phyloP scores from a whole-genome alignment of 1,284 basidiomycete genomes.

The Heterobasidion irregulare region DNA sequence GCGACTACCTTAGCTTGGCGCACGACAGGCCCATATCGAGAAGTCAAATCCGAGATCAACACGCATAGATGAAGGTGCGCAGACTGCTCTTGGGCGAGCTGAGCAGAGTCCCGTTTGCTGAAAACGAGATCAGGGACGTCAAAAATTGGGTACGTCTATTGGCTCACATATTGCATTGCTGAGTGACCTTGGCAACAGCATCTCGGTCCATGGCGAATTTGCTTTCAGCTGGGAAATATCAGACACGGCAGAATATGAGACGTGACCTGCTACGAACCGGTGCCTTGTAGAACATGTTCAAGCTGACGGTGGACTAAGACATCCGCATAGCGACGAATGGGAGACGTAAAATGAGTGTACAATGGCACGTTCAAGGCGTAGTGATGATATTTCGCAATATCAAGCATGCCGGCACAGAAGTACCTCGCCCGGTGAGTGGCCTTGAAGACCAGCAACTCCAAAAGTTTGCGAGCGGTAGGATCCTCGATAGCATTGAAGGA shows the following conservation, averaged over 20 bases:
- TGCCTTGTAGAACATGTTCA: constrained; percentile 77
- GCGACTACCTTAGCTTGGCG: constrained; percentile 90
- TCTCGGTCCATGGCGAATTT: constrained; percentile 98
- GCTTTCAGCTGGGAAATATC: constrained; percentile 41
- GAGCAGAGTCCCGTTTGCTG: constrained; percentile 85
- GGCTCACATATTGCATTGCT: constrained; percentile 90
- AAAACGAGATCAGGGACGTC: constrained; percentile 13
- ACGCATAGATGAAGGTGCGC: constrained; percentile 93
- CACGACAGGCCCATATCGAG: constrained; percentile 91
- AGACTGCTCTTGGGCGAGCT: constrained; percentile 93
- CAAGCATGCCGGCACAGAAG: constrained; percentile 98
- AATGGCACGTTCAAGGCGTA: constrained; percentile 88
- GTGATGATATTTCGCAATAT: constrained; percentile 97
- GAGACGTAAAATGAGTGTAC: constrained; percentile 97
- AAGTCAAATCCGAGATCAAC: constrained; percentile 87
- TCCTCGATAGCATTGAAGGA: constrained; percentile 74
- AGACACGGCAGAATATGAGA: constrained; percentile 3
- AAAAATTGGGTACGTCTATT: constrained; percentile 4
- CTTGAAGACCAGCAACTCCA: constrained; percentile 82
- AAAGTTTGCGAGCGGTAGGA: constrained; percentile 60
- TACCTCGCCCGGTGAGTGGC: constrained; percentile 92
- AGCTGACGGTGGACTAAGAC: constrained; percentile 95
- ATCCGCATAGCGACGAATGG: constrained; percentile 91
- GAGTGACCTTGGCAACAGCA: constrained; percentile 93
- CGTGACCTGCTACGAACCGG: constrained; percentile 34